phyloP scores from a whole-genome alignment of 2,329 filamentous ascomycete species.

The Nigrospora osmanthi region DNA sequence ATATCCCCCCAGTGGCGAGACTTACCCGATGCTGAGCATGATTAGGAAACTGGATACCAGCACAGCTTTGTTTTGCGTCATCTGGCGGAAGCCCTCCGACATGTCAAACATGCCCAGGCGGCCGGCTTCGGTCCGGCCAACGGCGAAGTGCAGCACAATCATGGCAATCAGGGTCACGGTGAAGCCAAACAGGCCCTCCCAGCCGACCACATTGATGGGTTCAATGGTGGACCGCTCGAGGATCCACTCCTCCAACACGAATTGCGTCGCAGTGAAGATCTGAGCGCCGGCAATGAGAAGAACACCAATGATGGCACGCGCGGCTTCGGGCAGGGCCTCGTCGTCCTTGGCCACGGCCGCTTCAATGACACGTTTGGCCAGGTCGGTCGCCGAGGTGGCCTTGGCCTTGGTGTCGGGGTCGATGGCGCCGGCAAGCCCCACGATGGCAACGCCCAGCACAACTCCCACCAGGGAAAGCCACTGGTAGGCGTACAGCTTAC shows the following conservation, averaged over 20 bases:
- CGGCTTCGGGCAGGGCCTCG: slow-evolving; percentile 36
- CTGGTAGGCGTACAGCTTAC: slow-evolving; percentile 77
- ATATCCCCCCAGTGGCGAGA: slow-evolving; percentile 7
- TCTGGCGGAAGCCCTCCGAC: slow-evolving; percentile 73
- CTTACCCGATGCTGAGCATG: slow-evolving; percentile 95
- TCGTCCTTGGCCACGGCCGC: slow-evolving; percentile 14
- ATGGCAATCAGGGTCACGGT: slow-evolving; percentile 70
- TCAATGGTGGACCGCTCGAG: slow-evolving; percentile 59
- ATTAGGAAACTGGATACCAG: slow-evolving; percentile 76
- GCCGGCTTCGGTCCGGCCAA: slow-evolving; percentile 70
- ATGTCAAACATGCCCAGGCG: slow-evolving; percentile 84
- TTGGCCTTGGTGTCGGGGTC: slow-evolving; percentile 52
- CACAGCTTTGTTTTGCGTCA: slow-evolving; percentile 64
- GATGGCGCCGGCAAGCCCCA: slow-evolving; percentile 82
- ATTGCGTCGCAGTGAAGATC: slow-evolving; percentile 94
- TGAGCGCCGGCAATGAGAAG: slow-evolving; percentile 88
- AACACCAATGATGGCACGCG: slow-evolving; percentile 73
- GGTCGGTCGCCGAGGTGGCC: slow-evolving; percentile 21
- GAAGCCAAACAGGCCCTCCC: slow-evolving; percentile 93
- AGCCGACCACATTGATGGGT: slow-evolving; percentile 86
- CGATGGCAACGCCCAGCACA: slow-evolving; percentile 78
- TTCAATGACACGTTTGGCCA: slow-evolving; percentile 12
- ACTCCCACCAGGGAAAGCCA: slow-evolving; percentile 86
- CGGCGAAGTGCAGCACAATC: slow-evolving; percentile 66
- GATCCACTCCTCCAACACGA: slow-evolving; percentile 92